Evolutionary conservation across 441 rosid genomes (phyloP).

Genomic region (Raphanus hybrid): DNA sequence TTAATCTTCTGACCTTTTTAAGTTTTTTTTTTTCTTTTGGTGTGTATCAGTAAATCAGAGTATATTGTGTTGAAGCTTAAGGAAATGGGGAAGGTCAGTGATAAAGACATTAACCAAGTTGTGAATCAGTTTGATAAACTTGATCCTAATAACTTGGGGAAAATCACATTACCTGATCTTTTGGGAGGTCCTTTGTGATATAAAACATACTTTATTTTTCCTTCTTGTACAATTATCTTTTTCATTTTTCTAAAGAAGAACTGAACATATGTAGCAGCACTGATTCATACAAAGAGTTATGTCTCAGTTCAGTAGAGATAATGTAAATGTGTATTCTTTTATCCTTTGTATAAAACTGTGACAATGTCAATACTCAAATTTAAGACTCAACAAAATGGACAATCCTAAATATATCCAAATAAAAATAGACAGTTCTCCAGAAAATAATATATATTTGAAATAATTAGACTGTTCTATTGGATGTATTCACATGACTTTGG

Average conservation of each 20-base stretch:
- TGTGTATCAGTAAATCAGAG: conserved; percentile 79
- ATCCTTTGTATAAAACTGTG: conserved; percentile 12
- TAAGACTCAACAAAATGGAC: neutral
- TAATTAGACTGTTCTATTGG: neutral
- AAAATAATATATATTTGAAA: neutral
- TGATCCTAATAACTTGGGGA: conserved; percentile 79
- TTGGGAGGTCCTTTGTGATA: conserved; percentile 50
- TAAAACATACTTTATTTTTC: neutral
- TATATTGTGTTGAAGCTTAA: conserved; percentile 89
- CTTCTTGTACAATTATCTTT: conserved; percentile 26
- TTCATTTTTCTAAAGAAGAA: neutral
- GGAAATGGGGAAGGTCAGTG: conserved; percentile 85
- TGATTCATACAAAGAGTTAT: conserved; percentile 30
- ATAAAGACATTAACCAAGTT: conserved; percentile 77
- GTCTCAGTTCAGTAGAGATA: conserved; percentile 25
- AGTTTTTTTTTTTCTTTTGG: neutral
- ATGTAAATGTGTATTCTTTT: conserved; percentile 16
- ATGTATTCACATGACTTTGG: conserved; percentile 18
- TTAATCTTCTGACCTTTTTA: neutral
- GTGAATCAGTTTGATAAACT: conserved; percentile 76
- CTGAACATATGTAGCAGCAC: conserved; percentile 21
- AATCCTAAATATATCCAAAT: neutral
- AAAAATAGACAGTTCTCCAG: neutral
- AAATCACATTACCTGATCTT: conserved; percentile 81
- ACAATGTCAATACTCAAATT: neutral